Evolutionary conservation across 2,329 filamentous ascomycete species (phyloP), one percentile per base, ranked within the genome.

Genomic region (Sporothrix pseudoabietina): DNA sequence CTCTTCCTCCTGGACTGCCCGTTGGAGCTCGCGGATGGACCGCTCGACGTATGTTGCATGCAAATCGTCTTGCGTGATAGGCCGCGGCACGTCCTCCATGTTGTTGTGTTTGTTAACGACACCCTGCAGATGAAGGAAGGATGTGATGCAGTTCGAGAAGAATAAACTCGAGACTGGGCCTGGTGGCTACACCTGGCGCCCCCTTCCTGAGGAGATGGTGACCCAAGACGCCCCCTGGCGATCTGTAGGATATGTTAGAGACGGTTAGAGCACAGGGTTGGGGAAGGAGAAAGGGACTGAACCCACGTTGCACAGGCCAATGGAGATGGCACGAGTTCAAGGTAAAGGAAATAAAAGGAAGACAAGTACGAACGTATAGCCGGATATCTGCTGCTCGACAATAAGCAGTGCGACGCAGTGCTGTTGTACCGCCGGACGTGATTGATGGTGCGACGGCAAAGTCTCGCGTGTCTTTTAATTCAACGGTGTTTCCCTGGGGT

Each of bases 21-120:
- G 82, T 79, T 92, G 89, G 1, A 95, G 87, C 78, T 91, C 89
- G 75, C 85, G 86, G 61, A 94, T 78, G 1, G 92, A 93, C 71
- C 87, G 86, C 73, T 93, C 88, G 61, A 95, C 83, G 77, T 86
- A 88, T 57, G 84, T 79, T 71, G 85, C 82, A 75, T 90, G 85
- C 72, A 82, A 76, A 63, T 78, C 77, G 78, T 84, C 81, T 30
- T 79, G 77, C 55, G 80, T 81, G 61, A 81, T 75, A 49, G 75
- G 74, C 22, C 75, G 75, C 72, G 75, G 78, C 65, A 75, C 71
- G 10, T 77, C 76, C 52, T 80, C 79, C 79, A 82, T 72, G 35
- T 69, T n/a, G 32, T 12, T 16, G 4, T 35, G 7, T 49, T 55
- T 61, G 26, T 35, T 14, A 32, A 7, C 57, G 57, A 10, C 22